Base-by-base conservation (phyloP, 169 alveolate species). In the Cryptosporidium ryanae region DNA sequence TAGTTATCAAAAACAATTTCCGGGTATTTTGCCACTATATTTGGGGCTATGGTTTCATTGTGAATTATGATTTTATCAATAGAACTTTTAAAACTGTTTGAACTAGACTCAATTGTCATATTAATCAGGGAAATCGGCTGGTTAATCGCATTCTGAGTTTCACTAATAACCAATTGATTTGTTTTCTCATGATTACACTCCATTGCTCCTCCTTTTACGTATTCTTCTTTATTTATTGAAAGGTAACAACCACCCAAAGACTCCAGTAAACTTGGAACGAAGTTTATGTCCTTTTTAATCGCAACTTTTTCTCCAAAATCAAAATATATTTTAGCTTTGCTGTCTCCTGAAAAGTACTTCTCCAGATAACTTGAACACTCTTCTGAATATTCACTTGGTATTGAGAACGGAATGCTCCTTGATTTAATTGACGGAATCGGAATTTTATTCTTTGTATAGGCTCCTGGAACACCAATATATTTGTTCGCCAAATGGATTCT, bases 81-180 rank as follows among this genome's bases (percentile, higher is more conserved):
- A 2, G 63, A 54, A 32, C 49, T 23, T 32, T 48, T 4, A n/a
- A 18, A 38, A 46, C 64, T 21, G 27, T 17, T 59, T 59, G 8
- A 13, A 15, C 38, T 38, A 2, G 71, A 61, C 1, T n/a, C 6
- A 43, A 32, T 54, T 10, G 3, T 61, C 29, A 76, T 32, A 25
- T 57, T 57, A 25, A 76, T 7, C 49, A 76, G 27, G 21, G 87
- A 59, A 38, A 76, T 76, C 7, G 87, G 87, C 46, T 61, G 76
- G 6, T 76, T 43, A n/a, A 76, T 32, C 17, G 32, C 44, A 61
- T 76, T 76, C 29, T 43, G 15, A 32, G 12, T 38, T n/a, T 13
- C 34, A 13, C 17, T n/a, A 38, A 38, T 38, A 50, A 25, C 50
- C 31, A 15, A 29, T 17, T 59, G 38, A 38, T 25, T 49, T 29